These are phyloP conservation scores for Agapanthus africanus DNA, from an alignment of 106 monocot genomes.

Conservation along the genomic window DNA sequence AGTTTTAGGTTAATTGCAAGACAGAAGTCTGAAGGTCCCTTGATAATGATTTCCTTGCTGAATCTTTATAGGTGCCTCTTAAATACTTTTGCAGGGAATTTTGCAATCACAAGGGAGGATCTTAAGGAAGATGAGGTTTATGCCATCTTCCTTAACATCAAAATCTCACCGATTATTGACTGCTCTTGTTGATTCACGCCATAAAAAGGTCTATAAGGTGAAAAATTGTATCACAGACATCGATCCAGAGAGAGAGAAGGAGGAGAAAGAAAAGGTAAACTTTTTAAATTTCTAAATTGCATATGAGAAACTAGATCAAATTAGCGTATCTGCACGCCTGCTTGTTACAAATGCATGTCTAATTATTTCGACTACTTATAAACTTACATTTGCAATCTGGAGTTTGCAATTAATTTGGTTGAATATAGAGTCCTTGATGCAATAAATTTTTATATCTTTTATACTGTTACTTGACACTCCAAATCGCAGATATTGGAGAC, in stretches of 20 bases:
- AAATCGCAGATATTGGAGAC: background rate
- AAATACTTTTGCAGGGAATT: constrained; percentile 55
- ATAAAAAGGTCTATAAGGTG: constrained; percentile 96
- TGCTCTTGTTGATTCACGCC: constrained; percentile 95
- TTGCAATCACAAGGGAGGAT: constrained; percentile 98
- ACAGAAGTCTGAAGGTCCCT: background rate
- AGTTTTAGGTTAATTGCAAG: background rate
- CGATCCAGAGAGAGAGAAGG: constrained; percentile 96
- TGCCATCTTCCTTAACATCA: constrained; percentile 96
- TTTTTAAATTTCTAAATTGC: background rate
- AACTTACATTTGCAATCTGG: background rate
- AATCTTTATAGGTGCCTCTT: constrained; percentile 2
- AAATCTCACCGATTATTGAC: constrained; percentile 91
- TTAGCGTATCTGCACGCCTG: background rate
- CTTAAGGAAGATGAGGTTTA: constrained; percentile 89
- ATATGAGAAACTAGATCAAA: background rate
- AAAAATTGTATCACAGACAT: constrained; percentile 93
- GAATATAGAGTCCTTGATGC: too few relatives aligned
- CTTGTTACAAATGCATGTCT: background rate
- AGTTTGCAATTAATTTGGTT: background rate
- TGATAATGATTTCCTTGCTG: background rate
- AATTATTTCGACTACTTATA: background rate
- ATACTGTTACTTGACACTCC: background rate
- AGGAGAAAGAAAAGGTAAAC: constrained; percentile 81
- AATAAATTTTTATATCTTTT: background rate